Base-by-base conservation (phyloP, 139 green algal species). In the Haematococcus lacustris region DNA sequence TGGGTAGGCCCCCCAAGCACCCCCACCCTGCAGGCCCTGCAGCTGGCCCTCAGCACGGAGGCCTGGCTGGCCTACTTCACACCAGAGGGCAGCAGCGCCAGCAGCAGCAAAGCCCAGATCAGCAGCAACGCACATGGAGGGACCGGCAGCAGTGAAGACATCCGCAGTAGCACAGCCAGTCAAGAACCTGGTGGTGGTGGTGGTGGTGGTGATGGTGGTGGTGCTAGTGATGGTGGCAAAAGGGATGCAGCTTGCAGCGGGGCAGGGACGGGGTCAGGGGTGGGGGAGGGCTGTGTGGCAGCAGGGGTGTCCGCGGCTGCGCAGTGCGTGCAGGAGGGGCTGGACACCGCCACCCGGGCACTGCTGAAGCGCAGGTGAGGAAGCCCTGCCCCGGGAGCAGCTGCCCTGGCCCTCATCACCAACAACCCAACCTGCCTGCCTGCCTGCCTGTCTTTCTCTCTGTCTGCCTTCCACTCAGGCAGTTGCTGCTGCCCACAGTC, bases 21-120 rank as follows among this genome's bases (percentile, higher is more conserved):
- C 7, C 76, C 82, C 25, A 70, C 77, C 1, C 80, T 92, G 38
- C 73, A 75, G 35, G 83, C 88, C 51, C 83, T 95, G 37, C 86
- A 92, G 70, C 75, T 94, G 3, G 86, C 81, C 0, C 73, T 86
- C 78, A 89, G 66, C 80, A 78, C 40, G 1, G 41, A 37, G 21
- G n/a, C 70, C 23, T 92, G 87, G 87, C 63, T 85, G 26, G 59
- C 76, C 37, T 69, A 85, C 23, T n/a, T n/a, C n/a, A n/a, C n/a
- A n/a, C n/a, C n/a, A 38, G 7, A 3, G 51, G 38, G 37, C 64
- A 57, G 3, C 35, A 34, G 62, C 62, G 32, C 7, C 61, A 39
- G 1, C 71, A 33, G 60, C 17, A 40, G 3, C 60, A 25, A 6
- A 23, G 60, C 3, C 60, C 3, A 9, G 17, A 3, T 38, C 30